These are phyloP conservation scores for Rhodamnia argentea DNA, from an alignment of 345 rosid genomes.

Conservation along the genomic window DNA sequence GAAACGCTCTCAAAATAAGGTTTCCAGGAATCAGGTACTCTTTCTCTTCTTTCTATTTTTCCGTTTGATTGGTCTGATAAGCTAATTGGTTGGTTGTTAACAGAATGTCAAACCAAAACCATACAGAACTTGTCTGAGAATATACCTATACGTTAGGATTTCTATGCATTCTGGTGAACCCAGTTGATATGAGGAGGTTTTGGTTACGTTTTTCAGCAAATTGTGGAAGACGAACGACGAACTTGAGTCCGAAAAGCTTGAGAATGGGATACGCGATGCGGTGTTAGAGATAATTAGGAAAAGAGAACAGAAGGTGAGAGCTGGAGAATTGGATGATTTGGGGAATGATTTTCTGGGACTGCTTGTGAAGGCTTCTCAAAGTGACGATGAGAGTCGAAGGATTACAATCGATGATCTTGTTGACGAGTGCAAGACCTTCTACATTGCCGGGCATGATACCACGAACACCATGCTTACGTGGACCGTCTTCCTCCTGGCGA, in stretches of 20 bases:
- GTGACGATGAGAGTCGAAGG: conserved; percentile 1
- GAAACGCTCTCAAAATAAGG: conserved; percentile 1
- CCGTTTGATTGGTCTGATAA: not conserved
- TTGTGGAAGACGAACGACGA: conserved; percentile 14
- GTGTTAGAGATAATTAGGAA: conserved; percentile 5
- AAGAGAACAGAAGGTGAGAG: conserved; percentile 7
- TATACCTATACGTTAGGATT: not conserved
- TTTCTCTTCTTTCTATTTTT: not conserved
- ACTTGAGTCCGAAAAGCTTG: conserved; percentile 3
- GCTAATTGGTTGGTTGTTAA: not conserved
- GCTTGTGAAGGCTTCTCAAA: conserved; percentile 10
- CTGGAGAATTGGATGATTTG: not conserved
- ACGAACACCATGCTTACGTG: conserved; percentile 19
- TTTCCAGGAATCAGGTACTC: conserved; percentile 21
- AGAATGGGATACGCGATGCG: not conserved
- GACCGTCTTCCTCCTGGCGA: conserved; percentile 27
- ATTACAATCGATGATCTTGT: conserved; percentile 8
- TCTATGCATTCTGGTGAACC: not conserved
- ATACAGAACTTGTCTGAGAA: not conserved
- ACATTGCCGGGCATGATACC: conserved; percentile 25
- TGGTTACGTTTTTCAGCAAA: conserved; percentile 6
- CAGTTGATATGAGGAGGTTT: not conserved
- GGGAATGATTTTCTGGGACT: conserved; percentile 23
- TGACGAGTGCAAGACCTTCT: conserved; percentile 39
- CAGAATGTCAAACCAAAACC: not conserved